phyloP scores from a whole-genome alignment of 1,139 yeast genomes.

The Diutina mesorugosa region DNA sequence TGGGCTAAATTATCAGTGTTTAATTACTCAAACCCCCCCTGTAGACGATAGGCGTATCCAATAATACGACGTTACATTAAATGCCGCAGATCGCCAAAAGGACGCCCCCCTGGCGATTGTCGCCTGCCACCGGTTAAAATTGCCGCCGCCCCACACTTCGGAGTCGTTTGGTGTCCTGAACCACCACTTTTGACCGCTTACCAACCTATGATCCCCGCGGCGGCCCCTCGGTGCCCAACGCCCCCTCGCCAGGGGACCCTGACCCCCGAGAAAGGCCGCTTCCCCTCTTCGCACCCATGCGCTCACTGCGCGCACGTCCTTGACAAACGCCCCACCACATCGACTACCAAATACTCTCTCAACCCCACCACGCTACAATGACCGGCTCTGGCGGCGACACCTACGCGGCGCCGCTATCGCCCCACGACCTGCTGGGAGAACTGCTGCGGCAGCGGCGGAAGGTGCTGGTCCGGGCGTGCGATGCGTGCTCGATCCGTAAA shows the following conservation, averaged over 20 bases:
- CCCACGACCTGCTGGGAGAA: neutral
- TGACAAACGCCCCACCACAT: neutral
- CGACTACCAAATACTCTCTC: too few relatives aligned
- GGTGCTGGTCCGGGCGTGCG: conserved; percentile 18
- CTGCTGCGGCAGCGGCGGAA: neutral
- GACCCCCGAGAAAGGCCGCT: neutral
- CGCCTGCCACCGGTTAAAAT: too few relatives aligned
- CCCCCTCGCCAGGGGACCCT: too few relatives aligned
- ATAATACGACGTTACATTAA: too few relatives aligned
- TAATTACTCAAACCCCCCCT: neutral
- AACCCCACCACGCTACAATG: neutral
- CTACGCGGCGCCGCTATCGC: neutral
- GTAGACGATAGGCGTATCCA: neutral
- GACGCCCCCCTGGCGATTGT: too few relatives aligned
- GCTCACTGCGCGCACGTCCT: neutral
- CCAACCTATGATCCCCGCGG: too few relatives aligned
- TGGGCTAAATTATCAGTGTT: neutral
- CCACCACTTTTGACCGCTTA: too few relatives aligned
- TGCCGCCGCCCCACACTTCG: too few relatives aligned
- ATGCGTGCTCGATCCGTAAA: conserved; percentile 32
- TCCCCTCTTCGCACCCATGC: neutral
- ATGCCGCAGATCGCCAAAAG: too few relatives aligned
- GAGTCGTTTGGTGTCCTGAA: too few relatives aligned
- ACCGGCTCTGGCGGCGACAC: neutral
- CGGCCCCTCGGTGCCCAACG: too few relatives aligned